Evolutionary conservation across 495 filamentous ascomycete species (phyloP).

Genomic region (Pyrenopolyporus hunteri): DNA sequence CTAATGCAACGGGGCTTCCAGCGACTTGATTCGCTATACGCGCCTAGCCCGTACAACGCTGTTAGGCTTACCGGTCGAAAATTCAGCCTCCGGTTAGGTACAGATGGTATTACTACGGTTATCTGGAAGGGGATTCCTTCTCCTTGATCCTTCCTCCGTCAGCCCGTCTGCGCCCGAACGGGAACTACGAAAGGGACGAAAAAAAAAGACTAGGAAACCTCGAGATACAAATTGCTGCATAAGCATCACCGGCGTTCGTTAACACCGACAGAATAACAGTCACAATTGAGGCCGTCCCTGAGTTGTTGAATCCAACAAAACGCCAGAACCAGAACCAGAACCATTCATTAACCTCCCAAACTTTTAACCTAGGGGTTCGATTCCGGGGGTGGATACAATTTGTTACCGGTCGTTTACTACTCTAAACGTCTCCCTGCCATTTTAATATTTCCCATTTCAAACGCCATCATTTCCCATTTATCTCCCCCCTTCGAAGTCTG

Average conservation of each 20-base stretch:
- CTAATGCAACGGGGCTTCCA: slow-evolving; percentile 35
- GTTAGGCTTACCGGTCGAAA: slow-evolving; percentile 36
- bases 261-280: slow-evolving; percentile 10
- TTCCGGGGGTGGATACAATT: slow-evolving; percentile 24
- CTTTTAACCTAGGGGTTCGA: slow-evolving; percentile 24
- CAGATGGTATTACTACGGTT: slow-evolving; percentile 16
- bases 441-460: slow-evolving; percentile 21
- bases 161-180: slow-evolving; percentile 13
- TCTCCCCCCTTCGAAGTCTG: slow-evolving; percentile 6
- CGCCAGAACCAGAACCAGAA: too few species aligned
- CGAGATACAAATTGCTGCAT: slow-evolving; percentile 4
- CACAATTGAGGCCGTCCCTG: slow-evolving; percentile 10
- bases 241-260: slow-evolving; percentile 12
- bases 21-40: slow-evolving; percentile 30
- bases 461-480: slow-evolving; percentile 15
- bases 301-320: slow-evolving; percentile 10
- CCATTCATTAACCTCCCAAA: too few species aligned
- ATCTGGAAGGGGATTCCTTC: slow-evolving; percentile 14
- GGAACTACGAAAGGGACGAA: slow-evolving; percentile 2
- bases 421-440: slow-evolving; percentile 17
- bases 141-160: slow-evolving; percentile 18
- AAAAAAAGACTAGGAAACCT: slow-evolving; percentile 2
- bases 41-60: slow-evolving; percentile 23
- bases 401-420: not conserved
- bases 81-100: slow-evolving; percentile 39